Evolutionary conservation across 1,139 yeast genomes (phyloP).

Genomic region (Hyphopichia buzzinii): DNA sequence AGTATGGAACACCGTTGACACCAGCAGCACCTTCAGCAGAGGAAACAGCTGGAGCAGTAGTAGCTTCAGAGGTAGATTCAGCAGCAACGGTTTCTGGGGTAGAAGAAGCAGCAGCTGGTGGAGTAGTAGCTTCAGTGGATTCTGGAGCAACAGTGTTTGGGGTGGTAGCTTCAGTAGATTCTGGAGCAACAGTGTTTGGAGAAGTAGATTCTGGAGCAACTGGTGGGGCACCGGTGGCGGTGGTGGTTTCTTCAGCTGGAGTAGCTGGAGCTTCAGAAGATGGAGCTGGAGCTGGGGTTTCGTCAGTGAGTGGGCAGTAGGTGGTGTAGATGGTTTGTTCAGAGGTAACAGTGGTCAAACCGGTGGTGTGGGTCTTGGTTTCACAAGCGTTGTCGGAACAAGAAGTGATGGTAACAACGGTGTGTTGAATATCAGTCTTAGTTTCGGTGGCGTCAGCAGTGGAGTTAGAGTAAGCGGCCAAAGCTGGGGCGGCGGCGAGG

Average conservation of each 20-base stretch:
- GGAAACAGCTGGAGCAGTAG: slow-evolving; percentile 7
- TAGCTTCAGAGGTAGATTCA: slow-evolving; percentile 5
- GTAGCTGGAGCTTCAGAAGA: slow-evolving; percentile 10
- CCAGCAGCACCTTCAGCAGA: slow-evolving; percentile 10
- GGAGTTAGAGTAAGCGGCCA: slow-evolving; percentile 23
- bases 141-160: slow-evolving; percentile 8
- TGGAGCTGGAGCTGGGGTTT: slow-evolving; percentile 10
- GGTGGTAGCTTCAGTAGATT: slow-evolving; percentile 8
- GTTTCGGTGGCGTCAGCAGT: slow-evolving; percentile 25
- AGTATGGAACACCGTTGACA: slow-evolving; percentile 3
- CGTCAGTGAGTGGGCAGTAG: slow-evolving; percentile 21
- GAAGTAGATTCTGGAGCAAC: slow-evolving; percentile 8
- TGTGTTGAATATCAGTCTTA: slow-evolving; percentile 27
- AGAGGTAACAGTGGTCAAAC: slow-evolving; percentile 23
- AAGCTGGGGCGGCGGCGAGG: slow-evolving; percentile 19
- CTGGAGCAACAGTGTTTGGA: slow-evolving; percentile 9
- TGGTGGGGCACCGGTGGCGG: slow-evolving; percentile 11
- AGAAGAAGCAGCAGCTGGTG: slow-evolving; percentile 1
- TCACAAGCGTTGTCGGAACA: slow-evolving; percentile 29
- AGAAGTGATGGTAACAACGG: slow-evolving; percentile 35
- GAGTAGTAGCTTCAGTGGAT: slow-evolving; percentile 2
- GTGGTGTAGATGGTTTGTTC: slow-evolving; percentile 21
- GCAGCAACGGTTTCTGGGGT: slow-evolving; percentile 10
- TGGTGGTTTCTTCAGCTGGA: slow-evolving; percentile 8
- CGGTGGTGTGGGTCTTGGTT: slow-evolving; percentile 24